Evolutionary conservation across 345 rosid species (phyloP), one percentile per base, ranked within the genome.

Genomic region (Boechera stricta): DNA sequence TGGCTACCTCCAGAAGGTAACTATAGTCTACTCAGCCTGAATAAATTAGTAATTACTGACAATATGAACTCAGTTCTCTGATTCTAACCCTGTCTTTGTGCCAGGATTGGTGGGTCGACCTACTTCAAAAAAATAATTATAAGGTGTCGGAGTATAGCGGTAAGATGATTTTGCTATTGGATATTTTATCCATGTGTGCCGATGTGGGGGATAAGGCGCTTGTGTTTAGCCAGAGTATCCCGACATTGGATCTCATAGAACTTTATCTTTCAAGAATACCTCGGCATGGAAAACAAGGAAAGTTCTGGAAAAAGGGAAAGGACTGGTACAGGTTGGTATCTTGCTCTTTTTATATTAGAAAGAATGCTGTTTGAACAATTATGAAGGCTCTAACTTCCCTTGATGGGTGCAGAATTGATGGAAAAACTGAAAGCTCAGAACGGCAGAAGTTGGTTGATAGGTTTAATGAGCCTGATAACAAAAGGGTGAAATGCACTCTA

Each of bases 71-170:
- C n/a, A n/a, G n/a, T n/a, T 28, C 28, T 49, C 51, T 55, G 39
- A 71, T 13, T 67, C 10, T 78, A 54, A 63, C 74, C 5, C 12
- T 41, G 74, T 69, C 66, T 56, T 58, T 65, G 61, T 84, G 32
- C 42, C 82, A 96, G 99, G 93, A 82, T 81, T 93, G 99, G 99
- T 96, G 99, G 97, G 90, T 87, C 76, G 97, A 93, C 84, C 90
- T 96, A 82, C 91, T 96, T 76, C 84, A 69, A 55, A 88, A 86
- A 74, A 86, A 85, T 76, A 90, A 85, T 80, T 96, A 84, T 76
- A 90, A 83, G 81, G 91, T 87, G 77, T 77, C 83, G 32, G 85
- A 83, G 69, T 89, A 87, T 78, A 90, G 99, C 69, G 99, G 99
- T 67, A 96, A 96, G 87, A 93, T 96, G 98, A 97, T 96, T 73